Percentiles rank a stretch among this genome's conserved stretches.
Conservation (phyloP, 495 filamentous ascomycete genomes). For the Penicillium crystallinum region DNA sequence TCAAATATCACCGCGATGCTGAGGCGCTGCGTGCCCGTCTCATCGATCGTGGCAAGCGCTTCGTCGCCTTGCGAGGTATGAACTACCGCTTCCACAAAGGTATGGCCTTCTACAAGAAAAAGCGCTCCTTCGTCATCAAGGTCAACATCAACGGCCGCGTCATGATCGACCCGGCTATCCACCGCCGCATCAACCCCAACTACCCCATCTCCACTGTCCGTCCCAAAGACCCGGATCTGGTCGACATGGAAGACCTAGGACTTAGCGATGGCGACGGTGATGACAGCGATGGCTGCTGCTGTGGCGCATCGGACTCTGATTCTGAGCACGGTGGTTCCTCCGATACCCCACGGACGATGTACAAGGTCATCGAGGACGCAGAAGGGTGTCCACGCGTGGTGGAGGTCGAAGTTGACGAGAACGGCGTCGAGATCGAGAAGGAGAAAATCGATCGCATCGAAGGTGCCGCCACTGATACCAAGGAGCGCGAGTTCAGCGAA, state of each 20-base stretch:
- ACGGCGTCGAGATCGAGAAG: constrained; percentile 56
- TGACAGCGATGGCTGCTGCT: constrained; percentile 37
- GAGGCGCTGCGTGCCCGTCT: constrained; percentile 59
- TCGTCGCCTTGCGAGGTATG: constrained; percentile 73
- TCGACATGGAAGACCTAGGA: constrained; percentile 47
- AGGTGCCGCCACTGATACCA: constrained; percentile 35
- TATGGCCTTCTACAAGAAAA: constrained; percentile 78
- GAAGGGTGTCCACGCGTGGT: constrained; percentile 56
- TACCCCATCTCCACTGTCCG: constrained; percentile 77
- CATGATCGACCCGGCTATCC: constrained; percentile 86
- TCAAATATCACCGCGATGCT: constrained; percentile 76
- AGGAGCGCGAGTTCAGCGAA: constrained; percentile 62
- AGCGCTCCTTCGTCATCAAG: constrained; percentile 64
- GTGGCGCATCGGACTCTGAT: constrained; percentile 50
- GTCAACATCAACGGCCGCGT: constrained; percentile 87
- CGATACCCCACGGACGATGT: constrained; percentile 53
- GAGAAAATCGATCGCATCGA: constrained; percentile 57
- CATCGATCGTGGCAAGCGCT: constrained; percentile 81
- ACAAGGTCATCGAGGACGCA: constrained; percentile 62
- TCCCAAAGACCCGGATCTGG: constrained; percentile 66
- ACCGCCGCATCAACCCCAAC: constrained; percentile 83
- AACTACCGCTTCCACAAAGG: constrained; percentile 81
- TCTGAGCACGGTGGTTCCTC: constrained; percentile 38
- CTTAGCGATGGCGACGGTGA: constrained; percentile 40
- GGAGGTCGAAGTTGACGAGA: constrained; percentile 56